Conservation (phyloP, 192 early-diverging fungal genomes). For the Coemansia sp. region DNA sequence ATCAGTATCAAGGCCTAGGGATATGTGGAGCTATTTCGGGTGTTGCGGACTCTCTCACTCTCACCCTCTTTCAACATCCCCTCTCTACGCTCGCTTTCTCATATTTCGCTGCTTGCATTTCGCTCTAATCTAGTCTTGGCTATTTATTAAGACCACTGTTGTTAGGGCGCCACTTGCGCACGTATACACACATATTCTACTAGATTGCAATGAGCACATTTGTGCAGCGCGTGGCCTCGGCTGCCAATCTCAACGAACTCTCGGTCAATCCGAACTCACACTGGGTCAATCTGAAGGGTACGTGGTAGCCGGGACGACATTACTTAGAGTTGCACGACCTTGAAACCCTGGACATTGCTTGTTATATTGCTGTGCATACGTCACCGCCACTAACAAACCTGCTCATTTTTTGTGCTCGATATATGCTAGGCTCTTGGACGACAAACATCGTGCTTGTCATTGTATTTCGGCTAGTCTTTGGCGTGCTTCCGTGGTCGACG, state of each 20-base stretch:
- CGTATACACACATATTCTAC: conserved; percentile 7
- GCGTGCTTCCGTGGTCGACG: conserved; percentile 88
- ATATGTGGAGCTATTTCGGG: not conserved
- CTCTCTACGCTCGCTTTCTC: not conserved
- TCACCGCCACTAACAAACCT: not conserved
- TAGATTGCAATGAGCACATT: conserved; percentile 40
- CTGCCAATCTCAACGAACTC: conserved; percentile 57
- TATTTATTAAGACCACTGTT: not conserved
- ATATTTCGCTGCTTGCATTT: not conserved
- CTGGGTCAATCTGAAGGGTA: conserved; percentile 64
- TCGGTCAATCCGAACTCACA: conserved; percentile 61
- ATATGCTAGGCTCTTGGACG: conserved; percentile 84
- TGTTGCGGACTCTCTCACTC: not conserved
- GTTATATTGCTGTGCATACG: not conserved
- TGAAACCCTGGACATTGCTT: not conserved
- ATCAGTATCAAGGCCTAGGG: not conserved
- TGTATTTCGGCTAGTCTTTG: conserved; percentile 75
- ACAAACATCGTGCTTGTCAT: conserved; percentile 87
- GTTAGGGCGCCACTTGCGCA: not conserved
- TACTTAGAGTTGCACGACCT: not conserved
- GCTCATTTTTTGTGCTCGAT: too few relatives aligned
- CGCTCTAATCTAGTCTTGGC: conserved; percentile 1
- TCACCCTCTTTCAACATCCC: not conserved
- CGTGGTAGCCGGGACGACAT: not conserved
- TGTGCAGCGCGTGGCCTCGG: conserved; percentile 56